Percentiles rank a stretch among this genome's conserved stretches.
phyloP scores from a whole-genome alignment of 495 filamentous ascomycete genomes.

The Letharia lupina region DNA sequence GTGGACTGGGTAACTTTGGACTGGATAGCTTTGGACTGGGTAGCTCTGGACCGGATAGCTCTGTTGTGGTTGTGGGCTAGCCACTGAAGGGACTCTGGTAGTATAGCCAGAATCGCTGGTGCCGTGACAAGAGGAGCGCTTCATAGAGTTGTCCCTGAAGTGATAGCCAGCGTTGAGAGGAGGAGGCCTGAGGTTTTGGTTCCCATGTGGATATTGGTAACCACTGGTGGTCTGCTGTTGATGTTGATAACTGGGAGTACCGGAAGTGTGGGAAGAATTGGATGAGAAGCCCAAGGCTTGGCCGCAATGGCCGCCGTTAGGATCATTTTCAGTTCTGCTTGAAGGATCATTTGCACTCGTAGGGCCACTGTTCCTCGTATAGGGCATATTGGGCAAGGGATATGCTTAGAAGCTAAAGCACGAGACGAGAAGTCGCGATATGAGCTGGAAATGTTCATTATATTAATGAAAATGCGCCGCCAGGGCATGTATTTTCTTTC shows the following conservation, averaged over 20 bases:
- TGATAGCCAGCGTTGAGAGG: neutral
- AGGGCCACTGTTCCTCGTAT: too few relatives aligned
- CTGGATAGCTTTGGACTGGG: neutral
- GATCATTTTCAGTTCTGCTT: too few relatives aligned
- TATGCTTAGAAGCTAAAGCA: too few relatives aligned
- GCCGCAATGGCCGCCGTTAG: too few relatives aligned
- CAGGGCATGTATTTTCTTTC: too few relatives aligned
- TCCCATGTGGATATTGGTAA: neutral
- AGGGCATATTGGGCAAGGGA: too few relatives aligned
- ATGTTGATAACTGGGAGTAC: neutral
- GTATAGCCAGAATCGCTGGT: neutral
- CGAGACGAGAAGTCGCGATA: too few relatives aligned
- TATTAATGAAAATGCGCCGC: too few relatives aligned
- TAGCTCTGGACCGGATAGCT: conserved; percentile 2
- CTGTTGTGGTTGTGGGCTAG: neutral
- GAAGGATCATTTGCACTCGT: too few relatives aligned
- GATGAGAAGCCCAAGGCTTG: too few relatives aligned
- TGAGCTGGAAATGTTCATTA: too few relatives aligned
- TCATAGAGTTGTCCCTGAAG: neutral
- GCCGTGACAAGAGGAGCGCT: neutral
- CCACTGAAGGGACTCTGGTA: conserved; percentile 1
- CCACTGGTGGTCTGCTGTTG: neutral
- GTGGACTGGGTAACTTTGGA: neutral
- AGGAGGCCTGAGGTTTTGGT: neutral
- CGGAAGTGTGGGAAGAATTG: too few relatives aligned